Base-by-base conservation (phyloP, 1,284 basidiomycete species). In the Malassezia caprae region DNA sequence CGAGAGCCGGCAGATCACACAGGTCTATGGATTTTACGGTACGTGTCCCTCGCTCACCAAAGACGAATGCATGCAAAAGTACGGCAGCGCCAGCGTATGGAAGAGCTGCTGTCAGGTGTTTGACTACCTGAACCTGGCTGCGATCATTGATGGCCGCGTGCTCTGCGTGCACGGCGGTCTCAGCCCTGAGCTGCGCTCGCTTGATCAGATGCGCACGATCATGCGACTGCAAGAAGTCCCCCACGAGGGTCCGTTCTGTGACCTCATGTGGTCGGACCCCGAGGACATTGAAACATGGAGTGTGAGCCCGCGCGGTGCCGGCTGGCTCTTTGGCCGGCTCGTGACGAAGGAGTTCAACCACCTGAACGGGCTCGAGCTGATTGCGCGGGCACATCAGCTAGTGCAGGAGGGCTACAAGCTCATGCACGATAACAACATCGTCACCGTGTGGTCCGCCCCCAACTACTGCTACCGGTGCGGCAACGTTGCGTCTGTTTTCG, bases 11-110 rank as follows among this genome's bases (percentile, higher is more conserved):
- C 91, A 96, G 74, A 96, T 96, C 67, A 96, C 93, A 1, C 91
- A 96, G 71, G 91, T 96, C 1, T 96, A 96, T 63, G 91, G 91
- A 13, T 96, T 96, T 76, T 96, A 96, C 73, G 90, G 90, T 90
- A 53, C 56, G 82, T n/a, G 31, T 7, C 8, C 15, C 2, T 2
- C 21, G 17, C 44, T 53, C 28, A 46, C 27, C 15, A 3, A n/a
- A 43, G 52, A 60, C 27, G 49, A 51, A 11, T 52, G 51, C 27
- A 59, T 54, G 49, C 76, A 96, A 94, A 56, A 56, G 75, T 96
- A 94, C 74, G 90, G 91, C 26, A 90, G 85, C 64, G 84, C 90
- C 4, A 83, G 85, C 8, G 54, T 56, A 2, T 56, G 54, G 54
- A 56, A 56, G 45, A 56, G 44, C 48, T 56, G 54, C 69, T 96